Evolutionary conservation across 169 alveolate species (phyloP), one percentile per base, ranked within the genome.

Genomic region (Plasmodium billcollinsi): DNA sequence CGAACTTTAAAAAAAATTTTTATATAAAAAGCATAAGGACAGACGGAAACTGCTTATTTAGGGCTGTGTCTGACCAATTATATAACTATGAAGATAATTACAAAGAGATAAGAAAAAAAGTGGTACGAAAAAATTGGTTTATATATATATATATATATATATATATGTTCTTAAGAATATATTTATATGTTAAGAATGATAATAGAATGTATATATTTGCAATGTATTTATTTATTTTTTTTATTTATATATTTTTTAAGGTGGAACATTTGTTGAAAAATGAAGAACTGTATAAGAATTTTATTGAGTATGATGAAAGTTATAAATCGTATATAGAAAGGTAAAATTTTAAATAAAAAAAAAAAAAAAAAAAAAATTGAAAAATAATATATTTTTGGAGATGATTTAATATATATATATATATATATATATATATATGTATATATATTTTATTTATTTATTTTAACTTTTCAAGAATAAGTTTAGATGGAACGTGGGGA

Each of bases 401-500:
- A 33, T 33, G 45, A 33, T 33, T 33, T 33, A 33, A 33, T 33
- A 33, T 4, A 33, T 33, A 33, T 33, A n/a, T 52, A 3, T 52
- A 0, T 26, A 20, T 65, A 18, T 65, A 65, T 65, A 1, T 65
- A 65, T 65, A 15, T 50, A 2, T 15, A 3, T 49, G 45, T 43
- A 6, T 52, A 43, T 6, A 14, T 49, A 49, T 24, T 3, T 29
- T 70, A 1, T 20, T 56, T 49, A 9, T 67, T 50, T 43, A 14
- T 76, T 49, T 8, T 58, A 24, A 18, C 24, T 43, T 70, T 47
- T 56, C 2, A 20, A 76, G 89, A 76, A 76, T 76, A 76, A 76
- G 89, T 26, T 5, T 65, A 43, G 89, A 76, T 58, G 89, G 89
- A 3, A 62, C 89, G 1, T 76, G 89, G 89, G 89, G 89, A 8